Evolutionary conservation across 2,329 filamentous ascomycete genomes (phyloP), one percentile per base, ranked within the genome.

Genomic region (Diaporthe vaccinii): DNA sequence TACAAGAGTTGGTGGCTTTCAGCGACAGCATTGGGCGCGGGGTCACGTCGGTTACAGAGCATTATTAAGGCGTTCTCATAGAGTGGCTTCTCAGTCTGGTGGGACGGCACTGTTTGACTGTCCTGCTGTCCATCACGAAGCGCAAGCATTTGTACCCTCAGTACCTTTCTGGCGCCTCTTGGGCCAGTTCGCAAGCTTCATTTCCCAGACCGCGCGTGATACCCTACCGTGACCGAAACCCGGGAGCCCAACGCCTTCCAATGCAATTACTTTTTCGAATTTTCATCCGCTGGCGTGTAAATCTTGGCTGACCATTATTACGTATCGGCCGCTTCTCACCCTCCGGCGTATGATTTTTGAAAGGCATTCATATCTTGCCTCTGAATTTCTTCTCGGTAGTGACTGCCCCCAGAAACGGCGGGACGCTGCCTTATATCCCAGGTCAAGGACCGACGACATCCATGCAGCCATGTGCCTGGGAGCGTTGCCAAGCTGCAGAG

Each of bases 221-320:
- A 51, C 58, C 72, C 44, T 71, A 67, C 31, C 46, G 25, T 71
- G 55, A 65, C 67, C 58, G 5, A 73, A 67, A 72, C 25, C 53
- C 62, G 41, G 49, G 41, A 75, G 46, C 73, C 51, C 68, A 65
- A 76, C 75, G 75, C 75, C 75, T 62, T 65, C 34, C 49, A 67
- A 76, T 76, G 75, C 75, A 76, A 61, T 70, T 58, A 73, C 58
- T 74, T 58, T 75, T 67, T 73, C 49, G 72, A 46, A 53, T 59
- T 55, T 70, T 69, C 53, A 28, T 73, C 39, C 57, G 65, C 58
- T 71, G 41, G 39, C 44, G 46, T 39, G 51, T 22, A 73, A 59
- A 44, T 39, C 20, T 55, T 44, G 17, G 49, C 39, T n/a, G 39
- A 58, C 31, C 20, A 17, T 25, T 34, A 34, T 14, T 69, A 25